These are phyloP conservation scores for Populus deltoides DNA, from an alignment of 345 rosid genomes.

Conservation along the genomic window DNA sequence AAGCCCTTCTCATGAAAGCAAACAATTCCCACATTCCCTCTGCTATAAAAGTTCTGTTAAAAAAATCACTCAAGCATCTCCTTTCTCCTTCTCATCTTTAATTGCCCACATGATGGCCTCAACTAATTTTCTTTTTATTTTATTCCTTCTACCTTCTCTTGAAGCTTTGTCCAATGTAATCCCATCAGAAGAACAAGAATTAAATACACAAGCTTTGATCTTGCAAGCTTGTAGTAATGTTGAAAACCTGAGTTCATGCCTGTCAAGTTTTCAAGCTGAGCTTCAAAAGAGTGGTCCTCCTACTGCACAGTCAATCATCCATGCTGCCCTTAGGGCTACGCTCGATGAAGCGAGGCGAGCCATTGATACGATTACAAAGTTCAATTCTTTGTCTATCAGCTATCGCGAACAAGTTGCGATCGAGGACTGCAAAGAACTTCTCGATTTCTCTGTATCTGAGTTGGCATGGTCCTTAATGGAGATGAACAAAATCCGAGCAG, in stretches of 20 bases:
- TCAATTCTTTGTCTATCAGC: slow-evolving; percentile 54
- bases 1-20: slow-evolving; percentile 47
- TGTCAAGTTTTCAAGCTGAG: slow-evolving; percentile 38
- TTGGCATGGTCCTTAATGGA: slow-evolving; percentile 84
- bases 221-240: slow-evolving; percentile 45
- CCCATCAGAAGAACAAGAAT: slow-evolving; percentile 18
- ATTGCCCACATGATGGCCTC: slow-evolving; percentile 38
- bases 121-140: slow-evolving; percentile 23
- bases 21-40: slow-evolving; percentile 38
- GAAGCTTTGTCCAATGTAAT: slow-evolving; percentile 27
- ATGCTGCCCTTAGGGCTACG: slow-evolving; percentile 52
- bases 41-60: slow-evolving; percentile 19
- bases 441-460: slow-evolving; percentile 86
- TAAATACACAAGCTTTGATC: slow-evolving; percentile 38
- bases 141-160: slow-evolving; percentile 38
- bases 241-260: slow-evolving; percentile 52
- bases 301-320: slow-evolving; percentile 46
- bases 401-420: slow-evolving; percentile 77
- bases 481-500: slow-evolving; percentile 67
- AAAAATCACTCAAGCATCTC: background rate
- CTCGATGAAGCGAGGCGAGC: slow-evolving; percentile 71
- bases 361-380: slow-evolving; percentile 46
- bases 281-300: slow-evolving; percentile 29
- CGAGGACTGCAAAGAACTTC: slow-evolving; percentile 87
- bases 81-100: slow-evolving; percentile 15